These are phyloP conservation scores for Rhododendron molle DNA, from an alignment of 148 eudicot genomes.

Conservation along the genomic window DNA sequence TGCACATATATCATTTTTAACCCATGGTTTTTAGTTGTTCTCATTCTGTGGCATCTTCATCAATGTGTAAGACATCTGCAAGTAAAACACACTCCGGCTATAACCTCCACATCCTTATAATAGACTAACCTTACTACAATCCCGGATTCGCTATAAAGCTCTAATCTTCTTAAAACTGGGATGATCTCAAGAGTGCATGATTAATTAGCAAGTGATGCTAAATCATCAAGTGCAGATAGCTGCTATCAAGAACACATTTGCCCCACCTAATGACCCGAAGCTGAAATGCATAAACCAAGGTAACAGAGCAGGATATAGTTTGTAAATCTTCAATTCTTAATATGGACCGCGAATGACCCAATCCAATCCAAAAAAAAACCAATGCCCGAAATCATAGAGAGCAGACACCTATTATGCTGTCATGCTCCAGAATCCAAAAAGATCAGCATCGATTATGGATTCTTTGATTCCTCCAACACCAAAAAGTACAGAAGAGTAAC, in stretches of 20 bases:
- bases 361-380: background rate
- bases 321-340: background rate
- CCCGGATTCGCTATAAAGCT: background rate
- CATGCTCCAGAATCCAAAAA: background rate
- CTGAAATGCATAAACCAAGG: background rate
- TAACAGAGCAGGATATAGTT: background rate
- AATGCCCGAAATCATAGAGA: background rate
- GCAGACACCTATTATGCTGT: background rate
- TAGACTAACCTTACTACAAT: background rate
- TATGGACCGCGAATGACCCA: background rate
- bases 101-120: background rate
- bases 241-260: background rate
- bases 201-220: background rate
- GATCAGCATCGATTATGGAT: background rate
- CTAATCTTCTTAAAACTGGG: background rate
- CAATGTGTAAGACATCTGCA: background rate
- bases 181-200: background rate
- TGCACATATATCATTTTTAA: background rate
- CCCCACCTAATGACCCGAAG: background rate
- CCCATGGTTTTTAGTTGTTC: background rate
- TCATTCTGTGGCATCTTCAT: background rate
- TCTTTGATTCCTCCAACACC: background rate
- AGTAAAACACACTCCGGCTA: background rate
- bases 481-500: background rate
- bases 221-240: background rate